A percentile compares a stretch with the other conserved stretches of the same genome.
Evolutionary conservation across 257 asterid species (phyloP).

Genomic region (Nicotiana paniculata): DNA sequence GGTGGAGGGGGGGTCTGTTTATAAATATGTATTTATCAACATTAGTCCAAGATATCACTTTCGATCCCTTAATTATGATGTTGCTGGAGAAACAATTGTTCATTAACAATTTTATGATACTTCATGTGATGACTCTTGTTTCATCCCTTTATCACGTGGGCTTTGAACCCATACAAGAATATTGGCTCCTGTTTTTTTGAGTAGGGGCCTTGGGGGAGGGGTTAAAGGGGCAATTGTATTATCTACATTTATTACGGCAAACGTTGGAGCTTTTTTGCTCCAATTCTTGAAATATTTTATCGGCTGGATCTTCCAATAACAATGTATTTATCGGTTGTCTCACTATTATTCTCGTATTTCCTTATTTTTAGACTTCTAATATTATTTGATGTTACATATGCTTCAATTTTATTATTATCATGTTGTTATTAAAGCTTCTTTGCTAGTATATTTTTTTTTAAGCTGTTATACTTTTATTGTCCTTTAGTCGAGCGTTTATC

Average conservation of each 20-base stretch:
- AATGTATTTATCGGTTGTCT: too few species aligned
- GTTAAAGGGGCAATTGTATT: not conserved
- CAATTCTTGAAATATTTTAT: too few species aligned
- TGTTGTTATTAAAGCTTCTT: too few species aligned
- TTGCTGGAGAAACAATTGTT: not conserved
- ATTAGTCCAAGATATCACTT: slow-evolving; percentile 6
- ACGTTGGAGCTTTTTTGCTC: not conserved
- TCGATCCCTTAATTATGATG: not conserved
- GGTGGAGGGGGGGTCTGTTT: not conserved
- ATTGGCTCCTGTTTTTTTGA: not conserved
- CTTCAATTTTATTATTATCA: too few species aligned
- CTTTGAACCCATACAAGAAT: not conserved
- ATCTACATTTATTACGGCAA: not conserved
- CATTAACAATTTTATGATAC: not conserved
- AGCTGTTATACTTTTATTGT: too few species aligned
- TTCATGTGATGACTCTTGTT: not conserved
- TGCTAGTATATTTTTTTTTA: too few species aligned
- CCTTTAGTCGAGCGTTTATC: too few species aligned
- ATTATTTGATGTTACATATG: too few species aligned
- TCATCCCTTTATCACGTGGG: slow-evolving; percentile 6
- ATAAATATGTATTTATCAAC: not conserved
- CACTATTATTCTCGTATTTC: too few species aligned
- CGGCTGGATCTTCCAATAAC: too few species aligned
- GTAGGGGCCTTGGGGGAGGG: not conserved
- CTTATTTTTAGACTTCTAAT: too few species aligned